Evolutionary conservation across 1,284 basidiomycete species (phyloP).

Genomic region (Meripilus lineatus): DNA sequence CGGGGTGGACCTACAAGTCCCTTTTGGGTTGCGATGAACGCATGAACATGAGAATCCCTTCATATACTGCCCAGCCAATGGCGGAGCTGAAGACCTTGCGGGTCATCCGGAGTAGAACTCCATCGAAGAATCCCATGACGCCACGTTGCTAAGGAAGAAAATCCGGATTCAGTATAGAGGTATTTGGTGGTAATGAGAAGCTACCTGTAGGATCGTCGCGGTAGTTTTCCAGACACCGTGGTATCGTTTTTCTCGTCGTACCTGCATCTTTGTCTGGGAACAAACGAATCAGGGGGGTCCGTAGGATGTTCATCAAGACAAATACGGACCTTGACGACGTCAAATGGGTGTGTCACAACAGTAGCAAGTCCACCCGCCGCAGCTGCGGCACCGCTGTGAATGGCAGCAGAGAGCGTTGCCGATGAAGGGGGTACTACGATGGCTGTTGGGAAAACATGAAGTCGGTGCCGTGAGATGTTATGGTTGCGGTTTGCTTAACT

Average conservation of each 20-base stretch:
- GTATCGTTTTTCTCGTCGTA: conserved; percentile 70
- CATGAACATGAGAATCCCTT: conserved; percentile 68
- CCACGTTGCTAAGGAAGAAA: conserved; percentile 74
- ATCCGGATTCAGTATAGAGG: no score
- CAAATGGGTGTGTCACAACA: conserved; percentile 82
- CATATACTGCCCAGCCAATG: conserved; percentile 92
- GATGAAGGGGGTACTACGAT: conserved; percentile 35
- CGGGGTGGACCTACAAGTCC: neutral
- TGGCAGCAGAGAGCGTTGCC: conserved; percentile 33
- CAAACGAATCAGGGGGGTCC: neutral
- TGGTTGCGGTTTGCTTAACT: conserved; percentile 35
- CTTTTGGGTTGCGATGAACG: conserved; percentile 13
- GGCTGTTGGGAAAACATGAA: conserved; percentile 15
- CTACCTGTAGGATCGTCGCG: conserved; percentile 61
- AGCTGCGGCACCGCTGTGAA: conserved; percentile 65
- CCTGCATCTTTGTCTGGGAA: conserved; percentile 81
- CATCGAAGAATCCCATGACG: conserved; percentile 78
- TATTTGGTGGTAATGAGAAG: no score
- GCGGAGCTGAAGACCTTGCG: conserved; percentile 88
- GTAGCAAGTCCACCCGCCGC: conserved; percentile 80
- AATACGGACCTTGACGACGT: conserved; percentile 74
- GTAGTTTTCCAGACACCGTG: conserved; percentile 65
- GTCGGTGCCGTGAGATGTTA: conserved; percentile 15
- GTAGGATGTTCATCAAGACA: conserved; percentile 1
- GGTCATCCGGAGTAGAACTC: conserved; percentile 75